These are phyloP conservation scores for Cladophialophora exuberans DNA, from an alignment of 2,329 filamentous ascomycete species.

Conservation along the genomic window DNA sequence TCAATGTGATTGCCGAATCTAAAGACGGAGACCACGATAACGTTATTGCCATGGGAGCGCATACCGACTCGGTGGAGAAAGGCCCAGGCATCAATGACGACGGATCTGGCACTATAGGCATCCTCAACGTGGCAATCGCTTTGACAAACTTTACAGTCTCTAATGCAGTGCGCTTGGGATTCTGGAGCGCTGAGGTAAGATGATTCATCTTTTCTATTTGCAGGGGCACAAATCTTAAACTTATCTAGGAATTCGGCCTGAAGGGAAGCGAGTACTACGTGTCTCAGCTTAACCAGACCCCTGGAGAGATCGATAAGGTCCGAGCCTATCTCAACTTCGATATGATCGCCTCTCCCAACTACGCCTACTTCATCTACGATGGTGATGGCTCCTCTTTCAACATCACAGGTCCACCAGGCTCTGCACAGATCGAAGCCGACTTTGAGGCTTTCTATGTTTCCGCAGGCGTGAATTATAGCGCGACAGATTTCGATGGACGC, in stretches of 20 bases:
- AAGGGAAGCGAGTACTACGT: slow-evolving; percentile 64
- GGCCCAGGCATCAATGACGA: slow-evolving; percentile 79
- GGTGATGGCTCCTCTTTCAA: slow-evolving; percentile 61
- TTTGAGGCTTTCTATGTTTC: slow-evolving; percentile 69
- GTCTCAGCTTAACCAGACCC: slow-evolving; percentile 36
- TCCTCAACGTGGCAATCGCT: slow-evolving; percentile 63
- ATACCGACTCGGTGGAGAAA: slow-evolving; percentile 63
- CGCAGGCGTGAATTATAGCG: slow-evolving; percentile 66
- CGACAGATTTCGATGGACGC: slow-evolving; percentile 76
- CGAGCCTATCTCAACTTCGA: slow-evolving; percentile 72
- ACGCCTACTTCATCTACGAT: slow-evolving; percentile 59
- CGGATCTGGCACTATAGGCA: slow-evolving; percentile 67
- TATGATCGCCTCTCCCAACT: slow-evolving; percentile 68
- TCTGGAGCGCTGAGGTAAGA: slow-evolving; percentile 63
- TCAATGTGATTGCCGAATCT: slow-evolving; percentile 65
- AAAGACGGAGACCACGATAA: slow-evolving; percentile 62
- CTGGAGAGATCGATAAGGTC: slow-evolving; percentile 60
- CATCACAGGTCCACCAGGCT: slow-evolving; percentile 62
- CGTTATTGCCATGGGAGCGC: slow-evolving; percentile 61
- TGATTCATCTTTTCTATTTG: background rate
- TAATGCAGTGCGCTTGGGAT: slow-evolving; percentile 69
- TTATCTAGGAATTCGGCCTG: slow-evolving; percentile 58
- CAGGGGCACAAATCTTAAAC: background rate
- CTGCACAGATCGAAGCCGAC: slow-evolving; percentile 68
- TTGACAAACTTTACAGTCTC: slow-evolving; percentile 73